Evolutionary conservation across 805 yeast species (phyloP).

Genomic region (Candida methanosorbosa): DNA sequence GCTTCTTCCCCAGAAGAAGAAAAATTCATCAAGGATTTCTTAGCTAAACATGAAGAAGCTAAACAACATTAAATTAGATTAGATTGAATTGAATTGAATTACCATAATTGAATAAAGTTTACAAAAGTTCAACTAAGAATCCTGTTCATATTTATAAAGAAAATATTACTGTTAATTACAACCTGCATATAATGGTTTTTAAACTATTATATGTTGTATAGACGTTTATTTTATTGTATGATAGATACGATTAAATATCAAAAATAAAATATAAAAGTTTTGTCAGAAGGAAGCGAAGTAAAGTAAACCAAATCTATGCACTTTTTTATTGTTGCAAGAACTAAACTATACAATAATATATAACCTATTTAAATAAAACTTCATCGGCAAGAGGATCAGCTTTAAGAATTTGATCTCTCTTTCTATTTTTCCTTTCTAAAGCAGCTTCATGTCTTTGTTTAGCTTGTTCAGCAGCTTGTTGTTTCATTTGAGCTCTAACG

Average conservation of each 20-base stretch:
- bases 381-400: conserved; percentile 81
- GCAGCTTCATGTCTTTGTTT: conserved; percentile 73
- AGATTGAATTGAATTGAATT: not conserved
- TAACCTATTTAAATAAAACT: conserved; percentile 55
- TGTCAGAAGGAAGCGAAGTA: too few relatives aligned
- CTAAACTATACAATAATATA: too few relatives aligned
- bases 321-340: too few relatives aligned
- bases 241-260: too few relatives aligned
- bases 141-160: too few relatives aligned
- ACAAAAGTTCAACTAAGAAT: too few relatives aligned
- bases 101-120: not conserved
- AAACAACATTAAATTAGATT: conserved; percentile 15
- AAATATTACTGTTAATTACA: too few relatives aligned
- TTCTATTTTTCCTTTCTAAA: conserved; percentile 61
- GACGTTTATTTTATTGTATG: too few relatives aligned
- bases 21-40: conserved; percentile 70
- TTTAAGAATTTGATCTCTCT: conserved; percentile 64
- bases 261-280: too few relatives aligned
- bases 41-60: conserved; percentile 34
- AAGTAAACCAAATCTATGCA: too few relatives aligned
- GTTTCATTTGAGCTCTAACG: conserved; percentile 81
- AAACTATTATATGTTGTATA: too few relatives aligned
- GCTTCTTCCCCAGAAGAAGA: conserved; percentile 86
- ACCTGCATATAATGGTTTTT: too few relatives aligned
- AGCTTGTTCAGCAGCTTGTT: conserved; percentile 74